These are phyloP conservation scores for Persicaria tinctoria DNA, from an alignment of 148 eudicot genomes.

Conservation along the genomic window DNA sequence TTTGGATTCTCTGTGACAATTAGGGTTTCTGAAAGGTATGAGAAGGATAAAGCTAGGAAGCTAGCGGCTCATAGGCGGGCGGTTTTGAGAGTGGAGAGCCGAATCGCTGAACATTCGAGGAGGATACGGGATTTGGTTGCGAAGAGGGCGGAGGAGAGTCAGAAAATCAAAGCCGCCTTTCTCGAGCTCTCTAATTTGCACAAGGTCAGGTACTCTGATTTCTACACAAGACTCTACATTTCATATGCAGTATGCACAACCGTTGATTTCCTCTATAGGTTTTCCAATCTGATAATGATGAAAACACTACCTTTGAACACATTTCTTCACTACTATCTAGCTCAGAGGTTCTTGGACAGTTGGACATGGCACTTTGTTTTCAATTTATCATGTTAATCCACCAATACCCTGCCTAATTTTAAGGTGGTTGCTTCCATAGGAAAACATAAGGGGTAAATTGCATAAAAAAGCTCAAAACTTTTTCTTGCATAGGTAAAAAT, in stretches of 20 bases:
- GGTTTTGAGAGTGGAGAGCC: conserved; percentile 65
- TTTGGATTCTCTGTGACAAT: background rate
- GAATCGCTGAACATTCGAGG: conserved; percentile 37
- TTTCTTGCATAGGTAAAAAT: too few relatives aligned
- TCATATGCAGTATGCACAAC: background rate
- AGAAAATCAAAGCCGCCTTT: conserved; percentile 32
- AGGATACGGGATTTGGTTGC: conserved; percentile 34
- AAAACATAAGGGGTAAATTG: background rate
- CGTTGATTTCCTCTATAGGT: background rate
- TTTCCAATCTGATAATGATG: background rate
- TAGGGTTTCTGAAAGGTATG: conserved; percentile 35
- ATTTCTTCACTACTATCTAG: background rate
- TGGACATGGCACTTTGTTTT: background rate
- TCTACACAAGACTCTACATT: background rate
- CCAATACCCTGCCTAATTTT: background rate
- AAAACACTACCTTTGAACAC: background rate
- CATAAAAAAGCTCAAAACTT: too few relatives aligned
- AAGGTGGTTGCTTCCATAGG: background rate
- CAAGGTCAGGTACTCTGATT: conserved; percentile 47
- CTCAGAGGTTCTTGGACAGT: background rate
- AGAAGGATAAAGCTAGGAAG: conserved; percentile 56
- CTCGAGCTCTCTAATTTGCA: conserved; percentile 45
- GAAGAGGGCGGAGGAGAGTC: conserved; percentile 33
- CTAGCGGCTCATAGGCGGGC: conserved; percentile 49
- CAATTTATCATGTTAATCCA: background rate